Evolutionary conservation across 805 yeast species (phyloP).

Genomic region (Saturnispora besseyi): DNA sequence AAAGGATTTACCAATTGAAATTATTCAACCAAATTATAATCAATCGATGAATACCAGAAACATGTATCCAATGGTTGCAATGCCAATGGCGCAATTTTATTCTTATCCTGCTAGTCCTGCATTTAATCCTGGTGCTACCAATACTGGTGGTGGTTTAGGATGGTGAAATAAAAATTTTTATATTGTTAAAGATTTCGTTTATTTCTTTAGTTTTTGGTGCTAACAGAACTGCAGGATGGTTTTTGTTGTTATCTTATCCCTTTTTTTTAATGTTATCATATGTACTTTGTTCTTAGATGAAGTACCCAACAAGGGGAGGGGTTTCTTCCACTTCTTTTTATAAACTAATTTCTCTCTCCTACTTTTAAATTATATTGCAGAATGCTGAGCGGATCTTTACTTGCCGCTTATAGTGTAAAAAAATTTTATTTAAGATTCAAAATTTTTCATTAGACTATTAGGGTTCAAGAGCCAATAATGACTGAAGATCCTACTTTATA

Average conservation of each 20-base stretch:
- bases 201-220: no score
- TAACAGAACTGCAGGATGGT: no score
- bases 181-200: slow-evolving; percentile 2
- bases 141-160: background rate
- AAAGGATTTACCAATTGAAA: slow-evolving; percentile 15
- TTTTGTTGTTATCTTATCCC: no score
- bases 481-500: slow-evolving; percentile 21
- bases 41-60: background rate
- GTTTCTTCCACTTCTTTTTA: no score
- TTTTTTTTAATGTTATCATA: no score
- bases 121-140: background rate
- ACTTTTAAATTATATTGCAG: background rate
- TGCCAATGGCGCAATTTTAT: slow-evolving; percentile 1
- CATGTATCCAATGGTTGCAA: slow-evolving; percentile 3
- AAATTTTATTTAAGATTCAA: background rate
- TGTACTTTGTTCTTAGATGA: no score
- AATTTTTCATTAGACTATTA: background rate
- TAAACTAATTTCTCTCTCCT: no score
- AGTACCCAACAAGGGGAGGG: no score
- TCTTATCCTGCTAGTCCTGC: background rate
- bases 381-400: background rate
- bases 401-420: background rate
- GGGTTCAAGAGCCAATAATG: background rate
- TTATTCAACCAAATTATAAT: background rate
- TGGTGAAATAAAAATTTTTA: background rate